Conservation (phyloP, 139 green algal species). For the Chlorella vulgaris region DNA sequence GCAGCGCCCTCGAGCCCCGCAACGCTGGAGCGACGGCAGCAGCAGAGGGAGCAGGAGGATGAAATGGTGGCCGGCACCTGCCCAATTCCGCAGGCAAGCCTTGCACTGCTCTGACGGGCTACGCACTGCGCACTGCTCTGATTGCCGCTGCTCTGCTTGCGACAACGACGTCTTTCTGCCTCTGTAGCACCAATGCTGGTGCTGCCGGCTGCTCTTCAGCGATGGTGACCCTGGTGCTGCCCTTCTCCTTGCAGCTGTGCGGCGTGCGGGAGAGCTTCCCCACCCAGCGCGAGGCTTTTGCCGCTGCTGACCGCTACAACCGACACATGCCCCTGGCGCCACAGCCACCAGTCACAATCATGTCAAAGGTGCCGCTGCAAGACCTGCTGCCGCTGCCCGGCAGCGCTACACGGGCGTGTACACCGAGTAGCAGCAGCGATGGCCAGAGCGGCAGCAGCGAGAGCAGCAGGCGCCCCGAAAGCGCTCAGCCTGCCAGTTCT, state of each 20-base stretch:
- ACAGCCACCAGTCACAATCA: background rate
- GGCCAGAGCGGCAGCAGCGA: background rate
- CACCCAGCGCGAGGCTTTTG: constrained; percentile 49
- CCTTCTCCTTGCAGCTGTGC: constrained; percentile 7
- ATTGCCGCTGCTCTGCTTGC: no score
- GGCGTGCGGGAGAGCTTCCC: constrained; percentile 27
- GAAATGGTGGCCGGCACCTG: constrained; percentile 16
- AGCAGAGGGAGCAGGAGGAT: constrained; percentile 2
- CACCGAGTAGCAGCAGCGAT: background rate
- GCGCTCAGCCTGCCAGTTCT: background rate
- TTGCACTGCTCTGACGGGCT: no score
- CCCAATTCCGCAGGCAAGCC: background rate
- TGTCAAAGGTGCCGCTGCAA: background rate
- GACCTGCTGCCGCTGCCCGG: background rate
- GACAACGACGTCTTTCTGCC: no score
- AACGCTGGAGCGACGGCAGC: background rate
- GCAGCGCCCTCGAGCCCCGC: background rate
- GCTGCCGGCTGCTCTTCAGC: no score
- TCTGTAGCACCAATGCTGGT: no score
- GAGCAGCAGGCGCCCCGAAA: background rate
- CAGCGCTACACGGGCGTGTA: background rate
- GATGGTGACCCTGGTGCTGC: no score
- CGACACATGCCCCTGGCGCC: background rate
- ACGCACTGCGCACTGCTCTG: no score
- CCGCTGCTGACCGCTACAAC: constrained; percentile 49